A percentile compares a stretch with the other conserved stretches of the same genome.
Evolutionary conservation across 208 protist genomes (phyloP).

Genomic region (Plasmodiophora brassicae): DNA sequence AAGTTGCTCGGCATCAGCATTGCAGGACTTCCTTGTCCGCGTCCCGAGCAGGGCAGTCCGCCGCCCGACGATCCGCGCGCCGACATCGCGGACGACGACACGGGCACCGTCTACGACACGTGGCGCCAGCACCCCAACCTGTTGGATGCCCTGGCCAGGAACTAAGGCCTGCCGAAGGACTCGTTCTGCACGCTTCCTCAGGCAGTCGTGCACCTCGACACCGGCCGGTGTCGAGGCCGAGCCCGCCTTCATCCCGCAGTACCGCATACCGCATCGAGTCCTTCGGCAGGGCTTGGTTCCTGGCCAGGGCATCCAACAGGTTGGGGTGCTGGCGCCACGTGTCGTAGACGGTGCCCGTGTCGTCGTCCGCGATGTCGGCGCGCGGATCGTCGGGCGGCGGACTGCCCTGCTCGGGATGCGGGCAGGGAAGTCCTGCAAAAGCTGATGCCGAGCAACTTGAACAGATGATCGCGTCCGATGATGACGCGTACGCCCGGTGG

Average conservation of each 20-base stretch:
- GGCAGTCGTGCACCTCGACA: too few relatives aligned
- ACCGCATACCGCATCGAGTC: too few relatives aligned
- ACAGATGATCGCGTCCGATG: conserved; percentile 4
- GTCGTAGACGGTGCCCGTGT: not conserved
- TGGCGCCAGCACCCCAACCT: not conserved
- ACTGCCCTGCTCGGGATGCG: not conserved
- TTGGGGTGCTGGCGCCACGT: not conserved
- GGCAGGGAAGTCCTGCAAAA: not conserved
- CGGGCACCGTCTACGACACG: not conserved
- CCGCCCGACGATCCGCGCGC: not conserved
- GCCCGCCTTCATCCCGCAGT: too few relatives aligned
- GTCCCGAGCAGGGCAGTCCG: not conserved
- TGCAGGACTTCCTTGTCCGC: not conserved
- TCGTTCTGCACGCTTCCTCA: too few relatives aligned
- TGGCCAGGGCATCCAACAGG: not conserved
- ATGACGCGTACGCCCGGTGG: not conserved
- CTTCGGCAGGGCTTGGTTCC: not conserved
- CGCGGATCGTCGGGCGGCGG: not conserved
- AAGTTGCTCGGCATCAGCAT: not conserved
- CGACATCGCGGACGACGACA: not conserved
- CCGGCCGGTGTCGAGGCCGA: too few relatives aligned
- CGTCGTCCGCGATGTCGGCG: not conserved
- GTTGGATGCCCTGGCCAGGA: not conserved
- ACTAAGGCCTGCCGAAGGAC: not conserved
- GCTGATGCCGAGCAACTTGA: not conserved